Evolutionary conservation across 1,284 basidiomycete genomes (phyloP), one percentile per base, ranked within the genome.

Genomic region (Schizopora paradoxa): DNA sequence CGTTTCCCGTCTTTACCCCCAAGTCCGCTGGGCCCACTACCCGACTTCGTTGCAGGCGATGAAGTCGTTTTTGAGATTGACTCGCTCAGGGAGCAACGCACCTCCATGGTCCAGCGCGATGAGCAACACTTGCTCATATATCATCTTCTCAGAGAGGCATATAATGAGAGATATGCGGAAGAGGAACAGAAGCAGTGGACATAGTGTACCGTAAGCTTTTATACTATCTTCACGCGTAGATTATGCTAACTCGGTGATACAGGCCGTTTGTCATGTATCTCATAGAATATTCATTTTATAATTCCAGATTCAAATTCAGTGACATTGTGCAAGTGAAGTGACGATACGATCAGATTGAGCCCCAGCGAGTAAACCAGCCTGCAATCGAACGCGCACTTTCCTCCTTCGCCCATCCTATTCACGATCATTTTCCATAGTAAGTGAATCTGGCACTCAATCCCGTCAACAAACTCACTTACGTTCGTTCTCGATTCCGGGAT

Each of bases 61-160:
- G 61, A 74, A n/a, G 73, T 91, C 3, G 75, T 74, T 6, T 69
- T 74, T 58, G 88, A 90, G 58, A 69, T 91, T 14, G 89, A 92
- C 57, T 74, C 71, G 19, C 62, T 91, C 53, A 67, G 89, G 52
- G 89, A 92, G 61, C 88, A 91, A 61, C 66, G 89, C 35, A 79
- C 80, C 1, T 74, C 79, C 26, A 92, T 92, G 89, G 85, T 90
- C 18, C 81, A 92, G 65, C 73, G 76, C 48, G 64, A 68, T 1
- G 79, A 81, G 51, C 89, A 92, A 61, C 63, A 79, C 3, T 36
- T 68, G 2, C 67, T 89, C 48, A 67, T 91, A 22, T 91, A 90
- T 58, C 72, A 81, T 49, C 64, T 79, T 26, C 62, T 89, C 41
- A 57, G 63, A 3, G 58, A 62, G 37, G 74, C 70, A 2, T 54